Conservation (phyloP, 257 asterid species). For the Osmanthus fragrans region DNA sequence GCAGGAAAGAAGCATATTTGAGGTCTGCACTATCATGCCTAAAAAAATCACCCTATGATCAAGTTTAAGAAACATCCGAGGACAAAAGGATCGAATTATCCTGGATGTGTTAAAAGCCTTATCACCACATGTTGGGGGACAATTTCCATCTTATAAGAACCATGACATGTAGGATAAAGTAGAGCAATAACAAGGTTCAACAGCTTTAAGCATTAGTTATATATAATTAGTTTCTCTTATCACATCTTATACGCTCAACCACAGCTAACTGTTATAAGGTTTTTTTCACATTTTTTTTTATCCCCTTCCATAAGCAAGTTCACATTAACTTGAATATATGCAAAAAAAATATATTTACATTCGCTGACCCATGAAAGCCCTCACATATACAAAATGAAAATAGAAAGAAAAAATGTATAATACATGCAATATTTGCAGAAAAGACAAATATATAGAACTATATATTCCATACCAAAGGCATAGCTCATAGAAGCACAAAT, state of each 20-base stretch:
- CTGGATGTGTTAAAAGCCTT: neutral
- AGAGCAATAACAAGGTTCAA: neutral
- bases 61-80: neutral
- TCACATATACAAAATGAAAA: slow-evolving; percentile 8
- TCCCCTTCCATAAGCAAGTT: slow-evolving; percentile 9
- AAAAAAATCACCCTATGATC: neutral
- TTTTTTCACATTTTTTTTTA: neutral
- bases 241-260: slow-evolving; percentile 6
- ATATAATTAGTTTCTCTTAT: neutral
- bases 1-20: slow-evolving; percentile 15
- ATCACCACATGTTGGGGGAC: neutral
- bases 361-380: slow-evolving; percentile 16
- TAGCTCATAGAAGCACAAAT: slow-evolving; percentile 14
- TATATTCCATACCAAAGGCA: neutral
- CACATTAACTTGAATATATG: slow-evolving; percentile 6
- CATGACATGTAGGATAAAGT: slow-evolving; percentile 12
- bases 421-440: slow-evolving; percentile 9
- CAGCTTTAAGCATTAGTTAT: neutral
- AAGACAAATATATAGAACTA: neutral
- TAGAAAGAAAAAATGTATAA: slow-evolving; percentile 4
- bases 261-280: neutral
- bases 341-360: slow-evolving; percentile 8
- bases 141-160: slow-evolving; percentile 16
- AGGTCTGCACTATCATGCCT: neutral
- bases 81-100: neutral